phyloP scores from a whole-genome alignment of 768 basidiomycete genomes.

The Xerocomus brunneocitrinus region DNA sequence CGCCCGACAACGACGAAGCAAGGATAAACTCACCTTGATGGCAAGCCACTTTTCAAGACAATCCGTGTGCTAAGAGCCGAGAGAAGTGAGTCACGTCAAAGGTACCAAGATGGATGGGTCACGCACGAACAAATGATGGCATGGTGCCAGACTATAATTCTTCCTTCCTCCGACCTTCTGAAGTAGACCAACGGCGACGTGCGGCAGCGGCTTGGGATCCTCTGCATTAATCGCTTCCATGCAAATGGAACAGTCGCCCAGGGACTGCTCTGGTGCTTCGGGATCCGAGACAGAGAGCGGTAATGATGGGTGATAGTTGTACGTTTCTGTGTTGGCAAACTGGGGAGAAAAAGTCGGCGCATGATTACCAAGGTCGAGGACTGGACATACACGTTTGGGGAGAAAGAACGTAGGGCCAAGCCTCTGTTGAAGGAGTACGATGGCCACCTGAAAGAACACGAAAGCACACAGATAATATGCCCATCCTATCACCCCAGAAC shows the following conservation, averaged over 20 bases:
- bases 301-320: constrained; percentile 84
- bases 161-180: constrained; percentile 42
- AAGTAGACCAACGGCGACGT: constrained; percentile 36
- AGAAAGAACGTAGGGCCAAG: constrained; percentile 85
- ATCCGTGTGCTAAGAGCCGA: constrained; percentile 61
- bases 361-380: background rate
- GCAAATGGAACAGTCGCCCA: constrained; percentile 90
- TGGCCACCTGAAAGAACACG: constrained; percentile 55
- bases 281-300: constrained; percentile 54
- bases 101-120: background rate
- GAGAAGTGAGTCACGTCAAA: background rate
- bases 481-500: constrained; percentile 48
- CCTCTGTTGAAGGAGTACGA: constrained; percentile 68
- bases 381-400: constrained; percentile 51
- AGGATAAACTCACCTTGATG: constrained; percentile 49
- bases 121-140: constrained; percentile 82
- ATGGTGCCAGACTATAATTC: constrained; percentile 82
- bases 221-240: constrained; percentile 79
- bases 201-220: constrained; percentile 34
- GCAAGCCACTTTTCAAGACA: constrained; percentile 85
- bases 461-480: constrained; percentile 54
- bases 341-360: constrained; percentile 21
- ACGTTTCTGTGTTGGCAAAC: constrained; percentile 57
- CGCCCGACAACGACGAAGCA: background rate
- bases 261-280: constrained; percentile 68